phyloP scores from a whole-genome alignment of 1,284 basidiomycete species.

The Ceratobasidium sp. region DNA sequence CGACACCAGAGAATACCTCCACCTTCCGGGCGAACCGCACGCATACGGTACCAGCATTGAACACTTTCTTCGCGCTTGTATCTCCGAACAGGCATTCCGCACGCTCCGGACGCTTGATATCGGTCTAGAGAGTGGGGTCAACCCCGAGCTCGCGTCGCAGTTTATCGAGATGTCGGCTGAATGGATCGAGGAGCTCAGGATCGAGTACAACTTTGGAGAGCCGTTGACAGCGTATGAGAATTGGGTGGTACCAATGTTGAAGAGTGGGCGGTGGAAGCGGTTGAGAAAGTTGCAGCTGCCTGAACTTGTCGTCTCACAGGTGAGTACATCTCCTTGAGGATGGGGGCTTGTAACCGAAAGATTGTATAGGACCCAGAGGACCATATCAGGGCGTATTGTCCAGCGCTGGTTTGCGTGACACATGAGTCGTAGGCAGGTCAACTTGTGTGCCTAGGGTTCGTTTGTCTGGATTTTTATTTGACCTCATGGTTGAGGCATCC shows the following conservation, averaged over 20 bases:
- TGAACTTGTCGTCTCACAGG: not conserved
- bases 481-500: too few relatives aligned
- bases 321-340: not conserved
- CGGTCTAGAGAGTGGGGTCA: not conserved
- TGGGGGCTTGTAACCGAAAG: not conserved
- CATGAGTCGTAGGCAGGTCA: not conserved
- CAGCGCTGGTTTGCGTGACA: not conserved
- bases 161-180: constrained; percentile 9
- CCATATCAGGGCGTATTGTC: not conserved
- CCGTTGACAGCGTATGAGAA: constrained; percentile 7
- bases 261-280: constrained; percentile 1
- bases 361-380: not conserved
- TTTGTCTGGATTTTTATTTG: too few relatives aligned
- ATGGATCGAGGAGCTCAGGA: constrained; percentile 3
- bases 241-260: constrained; percentile 9
- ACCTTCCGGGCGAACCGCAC: constrained; percentile 7
- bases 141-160: constrained; percentile 4
- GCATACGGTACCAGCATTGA: constrained; percentile 12
- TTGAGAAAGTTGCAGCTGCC: not conserved
- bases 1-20: constrained; percentile 5
- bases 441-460: too few relatives aligned
- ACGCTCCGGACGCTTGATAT: constrained; percentile 8
- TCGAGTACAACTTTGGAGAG: constrained; percentile 19
- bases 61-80: not conserved
- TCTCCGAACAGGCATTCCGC: not conserved